Evolutionary conservation across 2,329 filamentous ascomycete species (phyloP), one percentile per base, ranked within the genome.

Genomic region (Seiridium unicorne): DNA sequence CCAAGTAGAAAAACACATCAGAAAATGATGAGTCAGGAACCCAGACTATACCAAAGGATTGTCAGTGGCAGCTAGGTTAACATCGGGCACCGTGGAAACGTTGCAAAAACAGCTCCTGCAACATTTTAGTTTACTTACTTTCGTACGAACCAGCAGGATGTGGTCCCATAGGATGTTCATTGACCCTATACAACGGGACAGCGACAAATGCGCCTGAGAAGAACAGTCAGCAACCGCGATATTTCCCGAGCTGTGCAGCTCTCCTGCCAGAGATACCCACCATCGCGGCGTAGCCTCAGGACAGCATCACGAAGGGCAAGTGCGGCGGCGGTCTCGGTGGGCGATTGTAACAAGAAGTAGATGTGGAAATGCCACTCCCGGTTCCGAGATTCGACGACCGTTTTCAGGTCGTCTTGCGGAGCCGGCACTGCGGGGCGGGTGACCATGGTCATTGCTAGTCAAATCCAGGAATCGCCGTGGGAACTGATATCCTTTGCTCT

Each of bases 341-440:
- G 65, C 34, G 72, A 74, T 55, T 73, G 71, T 1, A 71, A 60
- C 32, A 73, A 47, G 59, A 73, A 74, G 40, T 74, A 74, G 13
- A 74, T 74, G 49, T 74, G 72, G 58, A 74, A 74, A 57, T 74
- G 72, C 71, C 72, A 72, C 59, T 72, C 70, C 34, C 70, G 64
- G 8, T 65, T 70, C 13, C 70, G 68, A 18, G 53, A 59, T 47
- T 70, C 66, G 13, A 72, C 70, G 2, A 72, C 70, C 3, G 68
- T 69, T 51, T 72, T 66, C 5, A 72, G 58, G 55, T 72, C 70
- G 11, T 62, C 62, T 53, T 72, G 66, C 10, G 69, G 70, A 4
- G 58, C 34, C 4, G 64, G 62, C 3, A 47, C 47, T 13, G 58
- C 40, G 32, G 68, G 57, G 6, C 60, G 59, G 0, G 60, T 66